phyloP scores from a whole-genome alignment of 257 asterid genomes.

The Gynochthodes officinalis region DNA sequence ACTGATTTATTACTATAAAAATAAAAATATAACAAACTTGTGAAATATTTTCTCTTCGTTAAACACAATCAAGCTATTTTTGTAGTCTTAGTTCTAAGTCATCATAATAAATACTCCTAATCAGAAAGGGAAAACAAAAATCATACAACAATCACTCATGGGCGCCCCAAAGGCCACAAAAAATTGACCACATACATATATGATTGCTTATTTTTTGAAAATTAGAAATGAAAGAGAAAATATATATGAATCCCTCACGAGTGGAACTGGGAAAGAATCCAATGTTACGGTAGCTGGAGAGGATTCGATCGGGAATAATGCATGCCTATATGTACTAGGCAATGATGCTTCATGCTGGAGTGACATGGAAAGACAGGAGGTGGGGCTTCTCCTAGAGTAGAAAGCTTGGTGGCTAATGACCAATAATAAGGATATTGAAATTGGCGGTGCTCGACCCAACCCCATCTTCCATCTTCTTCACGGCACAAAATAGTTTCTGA shows the following conservation, averaged over 20 bases:
- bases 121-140: no score
- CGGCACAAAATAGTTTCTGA: neutral
- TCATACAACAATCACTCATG: no score
- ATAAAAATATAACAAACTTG: no score
- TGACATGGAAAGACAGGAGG: constrained; percentile 11
- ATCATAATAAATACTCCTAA: no score
- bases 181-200: constrained; percentile 1
- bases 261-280: constrained; percentile 21
- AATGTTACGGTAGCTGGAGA: constrained; percentile 12
- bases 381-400: constrained; percentile 20
- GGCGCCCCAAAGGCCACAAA: no score
- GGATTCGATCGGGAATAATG: constrained; percentile 13
- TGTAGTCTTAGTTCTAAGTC: no score
- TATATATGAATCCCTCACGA: no score
- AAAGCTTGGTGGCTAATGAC: constrained; percentile 3
- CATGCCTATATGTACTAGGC: constrained; percentile 20
- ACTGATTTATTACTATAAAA: no score
- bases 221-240: neutral
- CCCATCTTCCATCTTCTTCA: neutral
- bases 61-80: no score
- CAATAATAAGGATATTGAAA: constrained; percentile 7
- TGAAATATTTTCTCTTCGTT: no score
- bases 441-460: neutral
- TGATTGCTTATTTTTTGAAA: neutral
- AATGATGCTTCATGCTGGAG: constrained; percentile 15